phyloP scores from a whole-genome alignment of 768 basidiomycete species.

The Rhizopogon salebrosus region DNA sequence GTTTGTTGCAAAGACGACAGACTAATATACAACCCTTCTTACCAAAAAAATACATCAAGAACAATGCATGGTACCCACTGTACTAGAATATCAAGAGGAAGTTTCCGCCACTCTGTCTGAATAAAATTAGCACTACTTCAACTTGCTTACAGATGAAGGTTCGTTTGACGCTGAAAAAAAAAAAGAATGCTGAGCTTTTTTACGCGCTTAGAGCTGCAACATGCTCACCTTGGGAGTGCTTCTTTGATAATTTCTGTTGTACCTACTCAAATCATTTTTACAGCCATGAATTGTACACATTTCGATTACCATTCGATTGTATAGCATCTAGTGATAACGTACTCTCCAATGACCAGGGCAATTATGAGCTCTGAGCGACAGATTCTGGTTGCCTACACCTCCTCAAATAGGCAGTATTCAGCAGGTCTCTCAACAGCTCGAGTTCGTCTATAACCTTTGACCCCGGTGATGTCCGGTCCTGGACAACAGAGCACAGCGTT shows the following conservation, averaged over 20 bases:
- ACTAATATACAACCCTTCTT: not conserved
- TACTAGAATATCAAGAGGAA: not conserved
- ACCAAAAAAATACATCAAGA: not conserved
- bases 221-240: too few relatives aligned
- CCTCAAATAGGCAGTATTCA: not conserved
- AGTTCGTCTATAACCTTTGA: slow-evolving; percentile 17
- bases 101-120: not conserved
- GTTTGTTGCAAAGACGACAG: not conserved
- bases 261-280: too few relatives aligned
- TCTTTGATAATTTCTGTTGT: too few relatives aligned
- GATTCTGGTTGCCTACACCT: too few relatives aligned
- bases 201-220: too few relatives aligned
- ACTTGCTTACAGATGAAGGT: not conserved
- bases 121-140: not conserved
- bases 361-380: too few relatives aligned
- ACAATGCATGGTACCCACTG: not conserved
- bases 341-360: too few relatives aligned
- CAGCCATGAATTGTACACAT: too few relatives aligned
- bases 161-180: not conserved
- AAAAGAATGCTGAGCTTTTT: too few relatives aligned
- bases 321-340: too few relatives aligned
- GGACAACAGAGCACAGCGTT: slow-evolving; percentile 14
- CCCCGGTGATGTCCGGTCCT: slow-evolving; percentile 3
- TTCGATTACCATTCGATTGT: too few relatives aligned
- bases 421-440: slow-evolving; percentile 17